Evolutionary conservation across 331 rosid species (phyloP), one percentile per base, ranked within the genome.

Genomic region (Acacia pycnantha): DNA sequence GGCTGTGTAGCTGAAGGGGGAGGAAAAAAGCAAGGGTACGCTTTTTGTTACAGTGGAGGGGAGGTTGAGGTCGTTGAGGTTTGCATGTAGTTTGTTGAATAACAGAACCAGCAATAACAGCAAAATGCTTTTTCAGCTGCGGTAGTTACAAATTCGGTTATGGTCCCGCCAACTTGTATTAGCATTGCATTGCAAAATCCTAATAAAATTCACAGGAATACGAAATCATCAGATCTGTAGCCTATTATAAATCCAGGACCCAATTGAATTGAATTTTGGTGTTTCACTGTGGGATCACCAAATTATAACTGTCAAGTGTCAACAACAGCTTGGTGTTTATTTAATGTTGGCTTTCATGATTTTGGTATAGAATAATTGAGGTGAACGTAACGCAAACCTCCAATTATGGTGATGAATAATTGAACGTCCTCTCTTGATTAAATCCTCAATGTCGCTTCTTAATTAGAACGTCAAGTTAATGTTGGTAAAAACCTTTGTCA

Each of bases 21-120:
- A n/a, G n/a, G n/a, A n/a, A n/a, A n/a, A n/a, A n/a, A n/a, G n/a
- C n/a, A n/a, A n/a, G n/a, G n/a, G 71, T 33, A 5, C 9, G 41
- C 9, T 16, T 13, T 66, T 26, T 35, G 13, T 41, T 37, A 54
- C 27, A 0, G 62, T 8, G 65, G 65, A 11, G 65, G 22, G 10
- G 29, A 22, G 27, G 31, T n/a, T n/a, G 6, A 5, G 53, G 53
- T 41, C 53, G 33, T 22, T 68, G 46, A 37, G 33, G 31, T n/a
- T 27, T 29, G 76, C 10, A 71, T 43, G 74, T 13, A 71, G 58
- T 71, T 71, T 71, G 76, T 71, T 71, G 76, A 16, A 27, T 26
- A 72, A 72, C 48, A 67, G 37, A 13, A 67, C 41, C 51, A 68
- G 51, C 14, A 76, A 76, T 58, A 76, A 15, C 29, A 27, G 37